Conservation (phyloP, 257 asterid species). For the Henckelia pumila region DNA sequence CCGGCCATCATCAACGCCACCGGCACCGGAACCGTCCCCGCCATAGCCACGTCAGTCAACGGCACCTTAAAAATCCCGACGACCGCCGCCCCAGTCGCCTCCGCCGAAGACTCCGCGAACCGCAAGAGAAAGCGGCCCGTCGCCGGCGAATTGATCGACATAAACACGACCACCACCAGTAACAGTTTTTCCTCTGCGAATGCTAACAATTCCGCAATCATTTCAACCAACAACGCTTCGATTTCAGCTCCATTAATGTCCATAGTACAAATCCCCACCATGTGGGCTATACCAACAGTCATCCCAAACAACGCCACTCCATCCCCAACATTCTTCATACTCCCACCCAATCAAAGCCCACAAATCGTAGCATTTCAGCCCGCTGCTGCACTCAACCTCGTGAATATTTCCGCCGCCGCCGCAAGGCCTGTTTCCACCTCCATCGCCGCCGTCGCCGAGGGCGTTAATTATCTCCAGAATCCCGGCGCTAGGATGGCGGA, state of each 20-base stretch:
- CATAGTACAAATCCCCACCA: slow-evolving; percentile 38
- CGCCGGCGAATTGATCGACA: slow-evolving; percentile 28
- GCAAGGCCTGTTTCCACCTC: slow-evolving; percentile 41
- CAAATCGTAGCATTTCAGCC: slow-evolving; percentile 53
- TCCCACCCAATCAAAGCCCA: slow-evolving; percentile 46
- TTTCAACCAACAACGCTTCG: slow-evolving; percentile 36
- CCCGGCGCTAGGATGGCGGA: slow-evolving; percentile 2
- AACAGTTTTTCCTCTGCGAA: slow-evolving; percentile 18
- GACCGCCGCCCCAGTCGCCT: slow-evolving; percentile 7
- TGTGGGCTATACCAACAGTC: slow-evolving; percentile 49
- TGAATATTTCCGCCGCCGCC: slow-evolving; percentile 37
- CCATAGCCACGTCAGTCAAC: slow-evolving; percentile 67
- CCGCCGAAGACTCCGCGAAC: slow-evolving; percentile 15
- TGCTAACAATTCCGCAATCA: slow-evolving; percentile 28
- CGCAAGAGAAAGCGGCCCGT: slow-evolving; percentile 40
- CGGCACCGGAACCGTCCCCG: slow-evolving; percentile 70
- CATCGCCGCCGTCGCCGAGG: slow-evolving; percentile 18
- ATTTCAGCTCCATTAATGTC: slow-evolving; percentile 61
- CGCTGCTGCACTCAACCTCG: slow-evolving; percentile 22
- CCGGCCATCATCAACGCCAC: slow-evolving; percentile 70
- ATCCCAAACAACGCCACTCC: slow-evolving; percentile 29
- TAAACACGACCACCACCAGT: slow-evolving; percentile 11
- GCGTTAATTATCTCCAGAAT: slow-evolving; percentile 25
- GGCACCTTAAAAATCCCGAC: slow-evolving; percentile 60
- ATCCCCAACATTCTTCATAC: slow-evolving; percentile 41